A percentile compares a stretch with the other conserved stretches of the same genome.
Conservation (phyloP, 257 asterid species). For the Solanum tarijense region DNA sequence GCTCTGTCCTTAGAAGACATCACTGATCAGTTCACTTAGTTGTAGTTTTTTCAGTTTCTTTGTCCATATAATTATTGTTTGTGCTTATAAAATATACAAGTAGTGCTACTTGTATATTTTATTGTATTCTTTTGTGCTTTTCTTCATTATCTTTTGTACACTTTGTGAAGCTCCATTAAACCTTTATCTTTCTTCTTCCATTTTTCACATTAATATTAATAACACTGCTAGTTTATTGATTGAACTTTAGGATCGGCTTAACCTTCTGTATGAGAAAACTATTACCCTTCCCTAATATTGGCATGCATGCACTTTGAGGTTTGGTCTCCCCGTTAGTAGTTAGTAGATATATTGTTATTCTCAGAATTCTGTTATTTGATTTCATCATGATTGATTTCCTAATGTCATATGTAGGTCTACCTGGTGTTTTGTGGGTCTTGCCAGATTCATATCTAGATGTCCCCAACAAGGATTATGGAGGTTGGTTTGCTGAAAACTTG, state of each 20-base stretch:
- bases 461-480: slow-evolving; percentile 82
- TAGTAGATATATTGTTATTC: neutral
- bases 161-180: neutral
- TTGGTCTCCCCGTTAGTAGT: neutral
- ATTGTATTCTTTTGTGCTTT: neutral
- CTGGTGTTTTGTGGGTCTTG: slow-evolving; percentile 78
- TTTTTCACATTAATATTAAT: neutral
- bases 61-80: neutral
- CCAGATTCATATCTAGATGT: slow-evolving; percentile 90
- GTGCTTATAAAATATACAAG: neutral
- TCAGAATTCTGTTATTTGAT: neutral
- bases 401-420: slow-evolving; percentile 11
- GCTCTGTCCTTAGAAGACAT: neutral
- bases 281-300: neutral
- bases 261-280: neutral
- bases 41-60: neutral
- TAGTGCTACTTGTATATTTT: neutral
- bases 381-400: neutral
- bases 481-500: slow-evolving; percentile 21
- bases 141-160: neutral
- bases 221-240: neutral
- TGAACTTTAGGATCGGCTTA: neutral
- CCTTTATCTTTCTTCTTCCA: neutral
- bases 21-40: neutral
- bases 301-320: neutral